Base-by-base conservation (phyloP, 768 basidiomycete species). In the Scleroderma bovista region DNA sequence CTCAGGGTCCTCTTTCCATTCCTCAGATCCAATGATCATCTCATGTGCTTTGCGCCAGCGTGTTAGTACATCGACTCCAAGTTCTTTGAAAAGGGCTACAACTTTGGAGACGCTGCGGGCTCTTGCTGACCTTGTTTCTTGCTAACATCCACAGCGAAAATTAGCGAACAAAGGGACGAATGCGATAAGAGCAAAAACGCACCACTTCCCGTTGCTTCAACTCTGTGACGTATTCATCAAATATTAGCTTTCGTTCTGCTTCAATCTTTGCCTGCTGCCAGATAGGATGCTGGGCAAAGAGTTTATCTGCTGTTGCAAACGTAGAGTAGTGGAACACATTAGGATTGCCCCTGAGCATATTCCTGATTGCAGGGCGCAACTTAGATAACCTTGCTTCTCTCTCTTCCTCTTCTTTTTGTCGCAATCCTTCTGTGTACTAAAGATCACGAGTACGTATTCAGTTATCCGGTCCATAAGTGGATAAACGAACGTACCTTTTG, bases 251-350 rank as follows among this genome's bases (percentile, higher is more conserved):
- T 52, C 94, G 75, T 70, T 99, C 96, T 6, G 87, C 77, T 65
- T 92, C 90, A 29, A 93, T 74, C 60, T 81, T 82, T 16, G 86
- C 85, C 62, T 90, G 86, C 55, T 85, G 82, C 96, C 96, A 99
- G 55, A 91, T 87, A 32, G 89, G 87, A 62, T 95, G 89, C 67
- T 85, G 80, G 4, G 82, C 75, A 61, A 97, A 95, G 51, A 88
- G 77, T 64, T 77, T 84, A 68, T 93, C 89, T 51, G 90, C 93
- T 44, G 92, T 94, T 26, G 80, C 70, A 69, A 94, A 95, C 2
- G 93, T 94, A 41, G 89, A 86, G 64, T 93, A 96, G 61, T 91
- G 84, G 70, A 90, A 90, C 46, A 96, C 89, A 57, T 85, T 86
- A 16, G 88, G 87, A 63, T 88, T 89, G 51, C 88, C 85, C 64